Evolutionary conservation across 129 eudicot species (phyloP).

Genomic region (Lactuca saligna): DNA sequence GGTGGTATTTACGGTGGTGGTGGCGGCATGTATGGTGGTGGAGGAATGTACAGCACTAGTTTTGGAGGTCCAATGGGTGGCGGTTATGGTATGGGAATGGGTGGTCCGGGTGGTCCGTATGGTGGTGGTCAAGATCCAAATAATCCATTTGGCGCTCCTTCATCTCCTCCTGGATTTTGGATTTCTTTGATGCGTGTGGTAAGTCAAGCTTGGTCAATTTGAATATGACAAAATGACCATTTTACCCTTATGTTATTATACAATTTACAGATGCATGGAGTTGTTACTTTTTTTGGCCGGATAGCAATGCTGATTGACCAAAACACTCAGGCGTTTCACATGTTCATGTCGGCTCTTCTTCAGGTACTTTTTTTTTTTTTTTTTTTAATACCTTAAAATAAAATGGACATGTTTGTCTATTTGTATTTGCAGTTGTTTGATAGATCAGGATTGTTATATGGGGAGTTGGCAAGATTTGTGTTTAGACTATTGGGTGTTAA

Average conservation of each 20-base stretch:
- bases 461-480: slow-evolving; percentile 90
- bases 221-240: neutral
- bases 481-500: slow-evolving; percentile 66
- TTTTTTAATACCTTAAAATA: too few relatives aligned
- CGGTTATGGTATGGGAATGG: slow-evolving; percentile 60
- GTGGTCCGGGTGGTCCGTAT: slow-evolving; percentile 85
- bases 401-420: slow-evolving; percentile 15
- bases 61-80: slow-evolving; percentile 42
- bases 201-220: slow-evolving; percentile 17
- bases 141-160: slow-evolving; percentile 79
- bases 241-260: neutral
- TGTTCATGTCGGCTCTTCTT: slow-evolving; percentile 90
- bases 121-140: slow-evolving; percentile 84
- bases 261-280: slow-evolving; percentile 68
- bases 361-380: slow-evolving; percentile 46
- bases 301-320: slow-evolving; percentile 81
- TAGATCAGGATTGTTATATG: slow-evolving; percentile 79
- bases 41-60: slow-evolving; percentile 57
- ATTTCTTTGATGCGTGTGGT: slow-evolving; percentile 92
- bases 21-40: slow-evolving; percentile 54
- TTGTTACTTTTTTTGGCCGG: slow-evolving; percentile 81
- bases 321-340: slow-evolving; percentile 86
- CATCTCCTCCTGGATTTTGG: slow-evolving; percentile 98
- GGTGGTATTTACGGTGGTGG: slow-evolving; percentile 79
- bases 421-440: slow-evolving; percentile 65